Evolutionary conservation across 2,329 filamentous ascomycete species (phyloP).

Genomic region (Geoglossum cookeanum): DNA sequence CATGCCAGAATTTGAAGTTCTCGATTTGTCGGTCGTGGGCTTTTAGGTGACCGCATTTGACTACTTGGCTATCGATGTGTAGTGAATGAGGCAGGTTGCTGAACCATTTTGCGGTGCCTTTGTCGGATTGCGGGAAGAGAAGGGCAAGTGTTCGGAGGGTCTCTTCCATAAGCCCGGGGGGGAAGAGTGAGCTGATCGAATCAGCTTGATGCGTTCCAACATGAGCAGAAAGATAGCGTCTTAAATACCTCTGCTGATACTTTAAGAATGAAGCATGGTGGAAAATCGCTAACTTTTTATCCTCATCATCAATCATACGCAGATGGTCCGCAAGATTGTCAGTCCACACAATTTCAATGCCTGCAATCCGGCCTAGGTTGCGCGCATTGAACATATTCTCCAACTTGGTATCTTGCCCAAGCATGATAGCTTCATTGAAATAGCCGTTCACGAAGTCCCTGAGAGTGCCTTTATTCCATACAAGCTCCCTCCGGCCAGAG

Average conservation of each 20-base stretch:
- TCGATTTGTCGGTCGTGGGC: background rate
- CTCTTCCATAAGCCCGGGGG: conserved; percentile 18
- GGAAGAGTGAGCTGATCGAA: conserved; percentile 14
- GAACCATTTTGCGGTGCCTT: background rate
- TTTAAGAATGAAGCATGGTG: conserved; percentile 23
- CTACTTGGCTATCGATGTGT: background rate
- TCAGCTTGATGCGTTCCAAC: background rate
- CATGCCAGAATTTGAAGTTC: background rate
- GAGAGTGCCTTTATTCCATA: background rate
- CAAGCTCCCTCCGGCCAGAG: background rate
- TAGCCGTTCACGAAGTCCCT: background rate
- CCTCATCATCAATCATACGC: conserved; percentile 20
- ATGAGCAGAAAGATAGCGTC: background rate
- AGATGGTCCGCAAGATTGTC: conserved; percentile 25
- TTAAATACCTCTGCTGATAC: conserved; percentile 9
- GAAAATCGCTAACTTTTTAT: conserved; percentile 22
- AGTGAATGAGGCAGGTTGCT: background rate
- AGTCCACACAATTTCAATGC: conserved; percentile 21
- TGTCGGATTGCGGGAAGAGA: conserved; percentile 16
- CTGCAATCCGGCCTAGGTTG: conserved; percentile 18
- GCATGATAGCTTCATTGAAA: background rate
- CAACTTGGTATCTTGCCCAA: conserved; percentile 6
- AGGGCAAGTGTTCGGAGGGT: conserved; percentile 21
- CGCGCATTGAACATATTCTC: conserved; percentile 12
- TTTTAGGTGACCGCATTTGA: background rate